These are phyloP conservation scores for Phyllosticta citribraziliensis DNA, from an alignment of 2,329 filamentous ascomycete genomes.

Conservation along the genomic window DNA sequence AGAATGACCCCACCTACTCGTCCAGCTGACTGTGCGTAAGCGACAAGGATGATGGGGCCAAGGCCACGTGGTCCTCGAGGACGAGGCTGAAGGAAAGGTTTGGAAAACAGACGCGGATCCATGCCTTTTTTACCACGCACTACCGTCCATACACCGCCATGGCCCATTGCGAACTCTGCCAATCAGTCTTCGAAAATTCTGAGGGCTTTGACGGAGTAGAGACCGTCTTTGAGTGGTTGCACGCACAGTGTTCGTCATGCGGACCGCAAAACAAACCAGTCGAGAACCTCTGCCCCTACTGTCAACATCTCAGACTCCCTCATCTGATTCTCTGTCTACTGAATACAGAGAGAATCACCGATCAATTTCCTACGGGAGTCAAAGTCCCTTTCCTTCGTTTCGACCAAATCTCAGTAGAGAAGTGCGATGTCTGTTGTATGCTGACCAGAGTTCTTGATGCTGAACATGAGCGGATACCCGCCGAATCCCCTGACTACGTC, in stretches of 20 bases:
- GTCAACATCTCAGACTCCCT: background rate
- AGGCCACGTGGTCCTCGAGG: background rate
- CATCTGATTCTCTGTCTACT: background rate
- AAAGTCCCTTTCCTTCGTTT: background rate
- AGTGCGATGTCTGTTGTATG: background rate
- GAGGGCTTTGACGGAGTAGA: too few species aligned
- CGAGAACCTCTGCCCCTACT: background rate
- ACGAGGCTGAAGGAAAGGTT: background rate
- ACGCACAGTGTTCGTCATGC: background rate
- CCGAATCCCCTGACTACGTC: too few species aligned
- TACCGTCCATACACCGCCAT: too few species aligned
- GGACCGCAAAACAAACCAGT: background rate
- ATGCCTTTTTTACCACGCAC: background rate
- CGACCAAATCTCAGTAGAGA: background rate
- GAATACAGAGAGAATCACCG: background rate
- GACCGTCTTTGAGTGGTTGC: background rate
- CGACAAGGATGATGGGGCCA: background rate
- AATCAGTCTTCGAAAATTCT: too few species aligned
- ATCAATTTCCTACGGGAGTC: background rate
- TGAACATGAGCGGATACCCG: too few species aligned
- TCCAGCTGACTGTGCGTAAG: background rate
- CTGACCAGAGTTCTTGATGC: background rate
- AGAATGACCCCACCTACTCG: background rate
- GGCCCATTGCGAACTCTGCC: too few species aligned
- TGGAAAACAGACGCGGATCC: background rate